Conservation (phyloP, 2,329 filamentous ascomycete genomes). For the Penicillium sp. region DNA sequence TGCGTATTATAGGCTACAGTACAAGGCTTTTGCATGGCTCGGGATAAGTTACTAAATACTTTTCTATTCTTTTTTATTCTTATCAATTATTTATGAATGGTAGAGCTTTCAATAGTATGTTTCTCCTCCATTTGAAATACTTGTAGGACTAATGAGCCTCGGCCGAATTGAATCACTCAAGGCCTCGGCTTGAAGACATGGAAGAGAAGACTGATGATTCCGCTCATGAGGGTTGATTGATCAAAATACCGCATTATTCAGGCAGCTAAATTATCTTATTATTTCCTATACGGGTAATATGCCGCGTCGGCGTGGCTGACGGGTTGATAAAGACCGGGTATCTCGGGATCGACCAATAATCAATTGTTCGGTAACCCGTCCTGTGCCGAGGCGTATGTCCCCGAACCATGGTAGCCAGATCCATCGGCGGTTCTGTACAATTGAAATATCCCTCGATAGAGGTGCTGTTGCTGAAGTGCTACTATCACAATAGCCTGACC, state of each 20-base stretch:
- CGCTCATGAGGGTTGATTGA: not conserved
- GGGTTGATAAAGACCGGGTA: not conserved
- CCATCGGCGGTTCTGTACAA: not conserved
- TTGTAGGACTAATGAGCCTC: too few species aligned
- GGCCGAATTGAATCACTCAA: not conserved
- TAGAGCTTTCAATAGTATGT: too few species aligned
- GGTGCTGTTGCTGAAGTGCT: not conserved
- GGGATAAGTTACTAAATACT: too few species aligned
- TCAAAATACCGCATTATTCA: not conserved
- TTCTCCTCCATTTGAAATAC: too few species aligned
- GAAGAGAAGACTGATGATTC: not conserved
- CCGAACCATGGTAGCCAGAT: not conserved
- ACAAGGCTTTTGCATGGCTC: too few species aligned
- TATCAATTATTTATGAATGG: too few species aligned
- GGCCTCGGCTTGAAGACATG: not conserved
- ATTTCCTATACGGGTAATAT: not conserved
- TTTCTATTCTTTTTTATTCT: too few species aligned
- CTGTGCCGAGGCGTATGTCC: not conserved
- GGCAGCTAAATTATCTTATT: not conserved
- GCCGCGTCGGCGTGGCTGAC: not conserved
- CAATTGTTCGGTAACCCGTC: not conserved
- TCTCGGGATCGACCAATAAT: not conserved
- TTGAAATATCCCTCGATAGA: not conserved
- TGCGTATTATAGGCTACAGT: too few species aligned
- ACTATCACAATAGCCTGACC: not conserved